Percentiles rank a stretch among this genome's conserved stretches.
These are phyloP conservation scores for Stemphylium lycopersici DNA, from an alignment of 2,329 filamentous ascomycete genomes.

Conservation along the genomic window DNA sequence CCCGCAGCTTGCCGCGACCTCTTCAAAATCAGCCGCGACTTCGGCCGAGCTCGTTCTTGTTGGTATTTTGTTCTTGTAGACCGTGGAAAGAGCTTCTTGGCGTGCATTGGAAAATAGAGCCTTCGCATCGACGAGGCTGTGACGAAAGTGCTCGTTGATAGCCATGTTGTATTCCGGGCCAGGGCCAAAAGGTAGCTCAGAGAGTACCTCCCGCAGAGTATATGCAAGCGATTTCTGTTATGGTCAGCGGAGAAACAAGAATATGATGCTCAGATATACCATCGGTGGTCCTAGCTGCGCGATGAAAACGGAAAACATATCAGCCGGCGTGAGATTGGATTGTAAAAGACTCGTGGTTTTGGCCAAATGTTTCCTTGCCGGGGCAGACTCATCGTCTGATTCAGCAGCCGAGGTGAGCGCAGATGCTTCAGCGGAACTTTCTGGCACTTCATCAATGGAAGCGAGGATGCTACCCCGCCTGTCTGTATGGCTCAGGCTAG, in stretches of 20 bases:
- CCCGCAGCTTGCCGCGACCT: slow-evolving; percentile 95
- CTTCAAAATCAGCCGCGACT: slow-evolving; percentile 90
- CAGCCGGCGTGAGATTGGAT: slow-evolving; percentile 64
- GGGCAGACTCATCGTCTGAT: slow-evolving; percentile 39
- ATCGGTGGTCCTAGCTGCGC: slow-evolving; percentile 87
- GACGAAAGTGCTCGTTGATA: slow-evolving; percentile 79
- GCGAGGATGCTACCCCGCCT: slow-evolving; percentile 47
- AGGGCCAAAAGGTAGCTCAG: slow-evolving; percentile 81
- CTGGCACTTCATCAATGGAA: slow-evolving; percentile 51
- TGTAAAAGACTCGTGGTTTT: slow-evolving; percentile 37
- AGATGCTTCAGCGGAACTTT: slow-evolving; percentile 42
- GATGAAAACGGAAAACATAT: slow-evolving; percentile 94
- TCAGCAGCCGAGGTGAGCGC: slow-evolving; percentile 30
- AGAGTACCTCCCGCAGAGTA: slow-evolving; percentile 85
- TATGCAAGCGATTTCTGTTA: slow-evolving; percentile 82
- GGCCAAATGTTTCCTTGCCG: slow-evolving; percentile 15
- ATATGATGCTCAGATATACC: slow-evolving; percentile 48
- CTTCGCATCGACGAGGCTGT: slow-evolving; percentile 81
- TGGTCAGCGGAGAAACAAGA: slow-evolving; percentile 24
- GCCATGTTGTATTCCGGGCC: slow-evolving; percentile 71
- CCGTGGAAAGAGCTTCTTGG: slow-evolving; percentile 73
- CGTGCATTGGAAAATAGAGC: slow-evolving; percentile 78
- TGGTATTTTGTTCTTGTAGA: slow-evolving; percentile 82
- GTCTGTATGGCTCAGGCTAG: slow-evolving; percentile 39
- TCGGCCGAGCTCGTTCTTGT: slow-evolving; percentile 71